phyloP scores from a whole-genome alignment of 768 basidiomycete species.

The Boletus fagicola region DNA sequence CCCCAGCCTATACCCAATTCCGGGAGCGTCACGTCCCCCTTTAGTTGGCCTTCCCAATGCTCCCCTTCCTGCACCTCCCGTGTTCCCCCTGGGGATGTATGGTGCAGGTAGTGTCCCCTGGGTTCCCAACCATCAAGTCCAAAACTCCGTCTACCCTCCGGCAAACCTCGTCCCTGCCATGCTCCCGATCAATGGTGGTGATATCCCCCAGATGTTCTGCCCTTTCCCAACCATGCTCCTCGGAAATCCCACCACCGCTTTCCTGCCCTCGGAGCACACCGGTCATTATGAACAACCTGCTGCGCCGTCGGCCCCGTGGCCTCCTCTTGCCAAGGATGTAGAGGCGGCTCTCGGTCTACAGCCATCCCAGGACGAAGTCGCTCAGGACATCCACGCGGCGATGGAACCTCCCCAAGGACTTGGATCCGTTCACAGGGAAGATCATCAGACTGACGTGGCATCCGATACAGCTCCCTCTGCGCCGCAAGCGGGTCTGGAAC shows the following conservation, averaged over 20 bases:
- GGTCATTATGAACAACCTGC: neutral
- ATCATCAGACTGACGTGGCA: neutral
- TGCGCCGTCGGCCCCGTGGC: neutral
- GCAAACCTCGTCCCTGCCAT: neutral
- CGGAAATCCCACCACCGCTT: neutral
- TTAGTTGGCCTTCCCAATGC: no score
- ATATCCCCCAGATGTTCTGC: no score
- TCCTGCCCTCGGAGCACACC: neutral
- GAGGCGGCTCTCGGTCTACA: neutral
- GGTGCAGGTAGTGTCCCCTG: no score
- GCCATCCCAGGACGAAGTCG: neutral
- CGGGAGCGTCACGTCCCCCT: neutral
- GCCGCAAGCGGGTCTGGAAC: neutral
- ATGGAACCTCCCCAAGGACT: neutral
- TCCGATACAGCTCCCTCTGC: neutral
- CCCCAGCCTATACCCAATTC: neutral
- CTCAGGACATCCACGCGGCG: no score
- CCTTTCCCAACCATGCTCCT: neutral
- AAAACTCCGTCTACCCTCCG: neutral
- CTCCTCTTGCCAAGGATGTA: neutral
- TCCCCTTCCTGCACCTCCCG: no score
- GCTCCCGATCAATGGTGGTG: neutral
- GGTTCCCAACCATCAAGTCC: neutral
- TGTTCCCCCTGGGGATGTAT: no score
- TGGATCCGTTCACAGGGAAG: neutral